These are phyloP conservation scores for Botrytis cinerea DNA, from an alignment of 2,329 filamentous ascomycete genomes.

Conservation along the genomic window DNA sequence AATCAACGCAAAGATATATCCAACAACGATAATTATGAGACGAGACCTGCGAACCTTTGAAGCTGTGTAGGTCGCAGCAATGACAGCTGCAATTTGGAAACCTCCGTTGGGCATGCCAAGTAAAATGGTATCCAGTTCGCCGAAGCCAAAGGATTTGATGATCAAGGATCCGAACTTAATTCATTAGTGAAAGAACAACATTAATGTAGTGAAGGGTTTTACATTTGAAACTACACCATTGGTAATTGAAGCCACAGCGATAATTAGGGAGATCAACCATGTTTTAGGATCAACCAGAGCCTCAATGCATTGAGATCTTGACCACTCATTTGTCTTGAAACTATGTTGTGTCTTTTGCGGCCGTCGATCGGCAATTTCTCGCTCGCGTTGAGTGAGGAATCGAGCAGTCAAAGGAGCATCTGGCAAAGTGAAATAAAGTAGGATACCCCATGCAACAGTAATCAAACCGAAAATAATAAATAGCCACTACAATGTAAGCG, in stretches of 20 bases:
- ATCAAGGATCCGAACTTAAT: conserved; percentile 44
- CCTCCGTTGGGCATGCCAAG: conserved; percentile 63
- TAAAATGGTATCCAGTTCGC: conserved; percentile 41
- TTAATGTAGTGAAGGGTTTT: not conserved
- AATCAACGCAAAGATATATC: conserved; percentile 51
- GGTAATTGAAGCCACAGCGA: conserved; percentile 42
- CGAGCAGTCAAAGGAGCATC: conserved; percentile 51
- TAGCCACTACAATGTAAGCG: conserved; percentile 13
- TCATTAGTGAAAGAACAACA: conserved; percentile 38
- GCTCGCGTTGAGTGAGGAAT: conserved; percentile 17
- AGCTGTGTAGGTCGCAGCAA: conserved; percentile 26
- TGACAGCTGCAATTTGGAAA: conserved; percentile 15
- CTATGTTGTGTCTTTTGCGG: conserved; percentile 26
- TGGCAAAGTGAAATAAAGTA: conserved; percentile 51
- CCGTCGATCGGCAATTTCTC: conserved; percentile 20
- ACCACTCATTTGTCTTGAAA: conserved; percentile 41
- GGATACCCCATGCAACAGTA: conserved; percentile 38
- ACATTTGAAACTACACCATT: conserved; percentile 40
- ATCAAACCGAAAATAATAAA: conserved; percentile 34
- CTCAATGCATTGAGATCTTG: conserved; percentile 44
- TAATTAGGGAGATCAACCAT: conserved; percentile 34
- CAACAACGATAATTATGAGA: conserved; percentile 27
- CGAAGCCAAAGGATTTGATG: conserved; percentile 44
- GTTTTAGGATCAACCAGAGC: conserved; percentile 43
- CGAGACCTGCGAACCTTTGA: conserved; percentile 27